Evolutionary conservation across 1,284 basidiomycete genomes (phyloP).

Genomic region (Puccinia coronata): DNA sequence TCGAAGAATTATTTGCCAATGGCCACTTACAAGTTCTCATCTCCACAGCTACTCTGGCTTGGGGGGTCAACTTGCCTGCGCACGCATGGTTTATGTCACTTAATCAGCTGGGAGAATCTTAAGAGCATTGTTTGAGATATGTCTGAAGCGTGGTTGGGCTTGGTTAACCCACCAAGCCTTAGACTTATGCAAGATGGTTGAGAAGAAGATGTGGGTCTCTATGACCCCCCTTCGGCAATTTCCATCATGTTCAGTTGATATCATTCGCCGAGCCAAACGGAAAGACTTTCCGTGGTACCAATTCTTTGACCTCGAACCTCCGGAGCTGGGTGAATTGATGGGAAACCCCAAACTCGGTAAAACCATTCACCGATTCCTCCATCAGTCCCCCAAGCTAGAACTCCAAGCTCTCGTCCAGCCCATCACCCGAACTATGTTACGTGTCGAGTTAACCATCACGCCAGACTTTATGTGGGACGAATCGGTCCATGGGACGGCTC

Average conservation of each 20-base stretch:
- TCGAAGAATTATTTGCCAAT: constrained; percentile 92
- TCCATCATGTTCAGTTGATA: constrained; percentile 74
- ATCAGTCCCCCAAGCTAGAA: constrained; percentile 93
- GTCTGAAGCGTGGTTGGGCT: constrained; percentile 97
- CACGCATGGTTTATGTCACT: constrained; percentile 82
- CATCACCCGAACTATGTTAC: constrained; percentile 81
- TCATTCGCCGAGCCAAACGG: constrained; percentile 88
- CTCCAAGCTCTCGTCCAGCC: constrained; percentile 91
- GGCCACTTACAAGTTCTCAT: constrained; percentile 92
- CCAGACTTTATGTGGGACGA: constrained; percentile 98
- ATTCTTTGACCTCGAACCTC: constrained; percentile 80
- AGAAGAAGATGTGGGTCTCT: constrained; percentile 77
- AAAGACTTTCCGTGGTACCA: constrained; percentile 99
- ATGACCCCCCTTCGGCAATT: constrained; percentile 98
- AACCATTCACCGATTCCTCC: constrained; percentile 89
- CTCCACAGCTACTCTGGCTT: constrained; percentile 95
- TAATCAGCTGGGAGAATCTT: constrained; percentile 70
- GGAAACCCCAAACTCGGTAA: constrained; percentile 77
- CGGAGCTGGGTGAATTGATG: constrained; percentile 89
- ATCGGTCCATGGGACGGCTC: constrained; percentile 81
- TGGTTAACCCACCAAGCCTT: constrained; percentile 85
- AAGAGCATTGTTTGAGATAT: constrained; percentile 97
- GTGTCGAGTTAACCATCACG: constrained; percentile 84
- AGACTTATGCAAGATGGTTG: constrained; percentile 92
- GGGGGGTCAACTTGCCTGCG: constrained; percentile 98